Evolutionary conservation across 2,329 filamentous ascomycete species (phyloP).

Genomic region (Ophiostoma novo-ulmi): DNA sequence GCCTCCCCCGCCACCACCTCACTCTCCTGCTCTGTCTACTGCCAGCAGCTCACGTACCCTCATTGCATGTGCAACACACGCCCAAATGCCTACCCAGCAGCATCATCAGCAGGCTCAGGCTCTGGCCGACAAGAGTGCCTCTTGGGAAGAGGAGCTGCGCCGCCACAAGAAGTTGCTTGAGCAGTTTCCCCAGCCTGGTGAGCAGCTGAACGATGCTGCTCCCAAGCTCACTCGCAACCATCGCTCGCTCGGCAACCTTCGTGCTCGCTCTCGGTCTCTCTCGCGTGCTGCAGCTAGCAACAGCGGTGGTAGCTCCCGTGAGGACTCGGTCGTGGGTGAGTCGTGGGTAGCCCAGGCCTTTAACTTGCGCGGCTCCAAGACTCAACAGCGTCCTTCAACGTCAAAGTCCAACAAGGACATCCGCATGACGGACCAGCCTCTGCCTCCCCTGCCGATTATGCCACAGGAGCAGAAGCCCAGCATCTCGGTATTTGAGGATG

Average conservation of each 20-base stretch:
- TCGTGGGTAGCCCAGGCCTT: constrained; percentile 1
- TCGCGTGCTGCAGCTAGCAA: constrained; percentile 17
- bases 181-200: constrained; percentile 20
- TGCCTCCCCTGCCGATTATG: not conserved
- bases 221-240: constrained; percentile 20
- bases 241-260: constrained; percentile 26
- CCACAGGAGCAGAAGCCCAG: not conserved
- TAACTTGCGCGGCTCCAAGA: constrained; percentile 9
- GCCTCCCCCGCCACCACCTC: not conserved
- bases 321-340: constrained; percentile 8
- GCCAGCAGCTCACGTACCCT: not conserved
- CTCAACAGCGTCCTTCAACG: constrained; percentile 14
- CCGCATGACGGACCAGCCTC: not conserved
- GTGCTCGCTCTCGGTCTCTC: constrained; percentile 21
- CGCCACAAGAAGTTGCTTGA: constrained; percentile 24
- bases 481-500: constrained; percentile 27
- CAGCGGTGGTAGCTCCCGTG: not conserved
- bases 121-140: not conserved
- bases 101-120: not conserved
- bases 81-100: not conserved
- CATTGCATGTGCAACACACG: not conserved
- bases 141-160: constrained; percentile 22
- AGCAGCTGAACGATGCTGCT: constrained; percentile 15
- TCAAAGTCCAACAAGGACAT: constrained; percentile 21
- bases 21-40: not conserved